Evolutionary conservation across 768 basidiomycete species (phyloP), one percentile per base, ranked within the genome.

Genomic region (Leccinum obscurum): DNA sequence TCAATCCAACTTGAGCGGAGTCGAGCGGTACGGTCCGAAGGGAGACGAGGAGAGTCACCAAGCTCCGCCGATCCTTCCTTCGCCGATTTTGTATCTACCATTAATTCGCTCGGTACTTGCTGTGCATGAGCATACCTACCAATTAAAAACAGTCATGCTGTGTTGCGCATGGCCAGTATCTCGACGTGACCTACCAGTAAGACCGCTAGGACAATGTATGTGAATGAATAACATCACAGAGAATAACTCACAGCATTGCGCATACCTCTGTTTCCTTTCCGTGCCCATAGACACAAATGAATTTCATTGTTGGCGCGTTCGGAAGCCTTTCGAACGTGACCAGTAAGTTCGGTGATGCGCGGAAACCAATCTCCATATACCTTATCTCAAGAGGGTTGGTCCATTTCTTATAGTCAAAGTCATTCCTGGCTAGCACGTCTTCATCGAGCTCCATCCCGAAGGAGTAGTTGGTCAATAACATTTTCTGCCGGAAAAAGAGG

Each of bases 221-320:
- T 26, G 6, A 24, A 24, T 58, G 41, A 60, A 56, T 53, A 35
- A 41, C 50, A 52, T 39, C 24, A 26, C 32, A n/a, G n/a, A 20
- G 14, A 49, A 51, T 35, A 8, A 15, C 17, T n/a, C 58, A 61
- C 51, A 54, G 58, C 44, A 59, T 55, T 57, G 51, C 8, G 10
- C 26, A 50, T 41, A 86, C 91, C 83, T 97, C 95, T 0, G 95
- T 99, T 66, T 95, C 91, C 70, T 98, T 98, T 20, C 96, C 96
- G 65, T 93, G 89, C 0, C 96, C 96, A 76, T 98, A 98, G 3
- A 95, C 84, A 64, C 95, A 98, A 72, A 88, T 91, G 30, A 96
- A 87, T 69, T 89, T 92, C 87, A 97, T 90, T 5, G 88, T 90
- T 1, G 96, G 95, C 0, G 97, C 97, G 52, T 86, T 75, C 1